These are phyloP conservation scores for Cryphonectria naterciae DNA, from an alignment of 2,329 filamentous ascomycete species.

Conservation along the genomic window DNA sequence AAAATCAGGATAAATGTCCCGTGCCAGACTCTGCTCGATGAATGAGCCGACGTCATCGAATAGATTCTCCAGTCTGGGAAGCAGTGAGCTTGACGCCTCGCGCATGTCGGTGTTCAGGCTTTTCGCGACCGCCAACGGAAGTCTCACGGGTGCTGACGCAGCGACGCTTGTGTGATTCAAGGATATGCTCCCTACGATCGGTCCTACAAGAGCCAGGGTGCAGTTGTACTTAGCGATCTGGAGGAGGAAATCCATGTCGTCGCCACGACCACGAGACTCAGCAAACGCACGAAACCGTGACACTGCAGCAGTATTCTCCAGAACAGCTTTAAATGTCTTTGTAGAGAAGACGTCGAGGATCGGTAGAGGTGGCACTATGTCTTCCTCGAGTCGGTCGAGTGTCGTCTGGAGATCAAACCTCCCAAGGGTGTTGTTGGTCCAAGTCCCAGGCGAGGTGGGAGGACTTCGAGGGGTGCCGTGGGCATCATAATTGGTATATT, in stretches of 20 bases:
- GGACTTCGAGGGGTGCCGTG: conserved; percentile 17
- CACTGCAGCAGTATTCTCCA: conserved; percentile 14
- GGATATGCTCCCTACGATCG: conserved; percentile 11
- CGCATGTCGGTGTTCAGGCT: conserved; percentile 17
- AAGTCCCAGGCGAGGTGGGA: conserved; percentile 1
- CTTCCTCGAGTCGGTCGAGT: conserved; percentile 19
- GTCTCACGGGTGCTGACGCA: conserved; percentile 15
- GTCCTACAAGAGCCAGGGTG: conserved; percentile 8
- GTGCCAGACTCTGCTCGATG: conserved; percentile 17
- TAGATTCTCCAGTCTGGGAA: conserved; percentile 14
- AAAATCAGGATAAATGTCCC: conserved; percentile 24
- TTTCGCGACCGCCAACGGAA: conserved; percentile 15
- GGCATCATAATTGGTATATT: conserved; percentile 24
- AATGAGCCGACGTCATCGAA: conserved; percentile 17
- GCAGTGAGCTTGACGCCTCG: conserved; percentile 11
- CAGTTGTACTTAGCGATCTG: conserved; percentile 17
- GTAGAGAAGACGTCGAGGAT: conserved; percentile 22
- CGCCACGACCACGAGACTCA: conserved; percentile 1
- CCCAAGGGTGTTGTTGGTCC: conserved; percentile 17
- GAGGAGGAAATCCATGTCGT: conserved; percentile 24
- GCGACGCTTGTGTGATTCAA: conserved; percentile 19
- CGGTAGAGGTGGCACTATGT: neutral
- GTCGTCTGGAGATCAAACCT: conserved; percentile 19
- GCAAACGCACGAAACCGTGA: conserved; percentile 22
- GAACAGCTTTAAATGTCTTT: conserved; percentile 18